Evolutionary conservation across 148 eudicot genomes (phyloP).

Genomic region (Rhododendron ovatum): DNA sequence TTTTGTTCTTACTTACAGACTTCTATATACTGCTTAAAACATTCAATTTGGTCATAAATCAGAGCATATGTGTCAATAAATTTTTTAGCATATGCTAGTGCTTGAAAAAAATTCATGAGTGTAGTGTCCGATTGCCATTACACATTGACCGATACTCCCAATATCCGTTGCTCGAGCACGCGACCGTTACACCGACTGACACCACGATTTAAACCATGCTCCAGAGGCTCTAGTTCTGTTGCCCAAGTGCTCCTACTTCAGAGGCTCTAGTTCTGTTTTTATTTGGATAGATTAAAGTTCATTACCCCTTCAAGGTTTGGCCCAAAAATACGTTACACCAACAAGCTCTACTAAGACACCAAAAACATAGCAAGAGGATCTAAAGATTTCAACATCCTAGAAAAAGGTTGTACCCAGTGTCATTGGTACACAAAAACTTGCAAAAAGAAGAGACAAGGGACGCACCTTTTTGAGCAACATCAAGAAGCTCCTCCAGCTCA

Average conservation of each 20-base stretch:
- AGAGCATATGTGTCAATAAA: no score
- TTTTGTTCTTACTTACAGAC: not conserved
- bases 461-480: constrained; percentile 81
- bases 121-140: not conserved
- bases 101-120: not conserved
- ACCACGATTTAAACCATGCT: not conserved
- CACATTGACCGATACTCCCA: not conserved
- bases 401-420: not conserved
- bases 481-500: constrained; percentile 84
- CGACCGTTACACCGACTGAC: not conserved
- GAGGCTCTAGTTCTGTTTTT: not conserved
- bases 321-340: not conserved
- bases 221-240: not conserved
- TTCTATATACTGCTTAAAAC: not conserved
- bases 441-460: constrained; percentile 7
- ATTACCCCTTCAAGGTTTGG: not conserved
- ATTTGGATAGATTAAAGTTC: not conserved
- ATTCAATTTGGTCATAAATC: not conserved
- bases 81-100: not conserved
- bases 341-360: not conserved
- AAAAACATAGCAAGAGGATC: not conserved
- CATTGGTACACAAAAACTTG: not conserved
- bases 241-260: not conserved
- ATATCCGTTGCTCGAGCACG: not conserved
- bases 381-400: not conserved